Conservation (phyloP, 768 basidiomycete species). For the Trametes maxima region DNA sequence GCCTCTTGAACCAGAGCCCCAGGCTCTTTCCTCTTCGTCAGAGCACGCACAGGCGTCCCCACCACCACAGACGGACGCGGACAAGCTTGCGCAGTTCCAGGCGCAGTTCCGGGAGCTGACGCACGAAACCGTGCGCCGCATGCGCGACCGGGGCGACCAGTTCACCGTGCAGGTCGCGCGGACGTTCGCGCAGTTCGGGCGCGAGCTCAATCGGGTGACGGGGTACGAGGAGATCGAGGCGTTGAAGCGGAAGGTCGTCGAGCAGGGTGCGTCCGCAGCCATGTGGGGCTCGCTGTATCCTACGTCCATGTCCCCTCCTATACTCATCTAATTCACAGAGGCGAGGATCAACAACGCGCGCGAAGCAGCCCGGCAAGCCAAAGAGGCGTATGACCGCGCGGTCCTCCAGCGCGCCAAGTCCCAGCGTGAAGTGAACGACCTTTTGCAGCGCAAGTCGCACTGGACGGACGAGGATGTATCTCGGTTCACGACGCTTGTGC, state of each 20-base stretch:
- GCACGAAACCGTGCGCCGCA: slow-evolving; percentile 33
- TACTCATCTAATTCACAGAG: slow-evolving; percentile 49
- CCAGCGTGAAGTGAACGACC: slow-evolving; percentile 94
- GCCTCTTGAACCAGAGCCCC: background rate
- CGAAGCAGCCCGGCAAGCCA: slow-evolving; percentile 68
- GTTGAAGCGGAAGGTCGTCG: slow-evolving; percentile 74
- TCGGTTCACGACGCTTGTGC: slow-evolving; percentile 87
- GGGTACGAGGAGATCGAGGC: slow-evolving; percentile 91
- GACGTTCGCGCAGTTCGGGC: slow-evolving; percentile 73
- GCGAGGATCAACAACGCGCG: slow-evolving; percentile 67
- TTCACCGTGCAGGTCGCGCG: slow-evolving; percentile 58
- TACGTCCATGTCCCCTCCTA: too few relatives aligned
- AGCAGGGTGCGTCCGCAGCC: slow-evolving; percentile 63
- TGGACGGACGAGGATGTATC: slow-evolving; percentile 91
- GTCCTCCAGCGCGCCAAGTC: slow-evolving; percentile 80
- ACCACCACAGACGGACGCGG: background rate
- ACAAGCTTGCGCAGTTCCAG: slow-evolving; percentile 18
- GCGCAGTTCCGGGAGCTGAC: slow-evolving; percentile 48
- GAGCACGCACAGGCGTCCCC: background rate
- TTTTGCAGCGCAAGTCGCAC: slow-evolving; percentile 89
- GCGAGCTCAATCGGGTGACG: slow-evolving; percentile 81
- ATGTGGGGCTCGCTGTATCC: background rate
- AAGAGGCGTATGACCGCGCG: slow-evolving; percentile 74
- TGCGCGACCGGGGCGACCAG: slow-evolving; percentile 58
- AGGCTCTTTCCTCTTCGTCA: background rate